Base-by-base conservation (phyloP, 1,284 basidiomycete genomes). In the Moesziomyces sp. region DNA sequence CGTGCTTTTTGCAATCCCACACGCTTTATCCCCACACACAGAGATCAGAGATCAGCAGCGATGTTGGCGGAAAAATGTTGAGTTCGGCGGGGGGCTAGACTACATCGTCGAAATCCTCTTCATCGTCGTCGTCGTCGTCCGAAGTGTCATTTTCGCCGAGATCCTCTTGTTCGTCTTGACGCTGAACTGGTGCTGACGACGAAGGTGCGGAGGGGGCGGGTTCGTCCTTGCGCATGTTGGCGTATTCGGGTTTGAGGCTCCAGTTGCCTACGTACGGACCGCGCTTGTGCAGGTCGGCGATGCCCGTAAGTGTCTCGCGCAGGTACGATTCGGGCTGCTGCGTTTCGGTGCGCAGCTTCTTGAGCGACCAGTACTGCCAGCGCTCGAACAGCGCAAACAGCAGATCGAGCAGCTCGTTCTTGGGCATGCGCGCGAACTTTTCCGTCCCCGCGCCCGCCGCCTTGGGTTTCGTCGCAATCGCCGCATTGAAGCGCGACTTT, bases 281-380 rank as follows among this genome's bases (percentile, higher is more conserved):
- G 53, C 90, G 90, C 58, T 90, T 90, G 83, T 94, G 90, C 49
- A 94, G 86, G 65, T 88, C 89, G 2, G 92, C 94, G 49, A 97
- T 91, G 70, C 93, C 91, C 46, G 86, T 87, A 51, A 98, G 86
- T 0, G 93, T 90, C 77, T 97, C 93, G 77, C 94, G 92, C 60
- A 98, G 88, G 84, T 94, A 97, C 16, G 88, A 89, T 84, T 96
- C 93, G 1, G 95, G 95, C 85, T 98, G 95, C 82, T 94, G 91
- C 0, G 92, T 92, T 57, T 89, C 90, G 69, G 91, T 89, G 48
- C 93, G 89, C 53, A 97, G 86, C 18, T 89, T 87, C 71, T 91
- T 91, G 83, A 97, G 90, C 64, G 89, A 87, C 94, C 94, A 97
- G 71, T 90, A 90, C 40, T 91, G 89, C 63, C 89, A 89, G 57